Percentiles rank a stretch among this genome's conserved stretches.
phyloP scores from a whole-genome alignment of 148 eudicot genomes.

The Rhododendron griersonianum region DNA sequence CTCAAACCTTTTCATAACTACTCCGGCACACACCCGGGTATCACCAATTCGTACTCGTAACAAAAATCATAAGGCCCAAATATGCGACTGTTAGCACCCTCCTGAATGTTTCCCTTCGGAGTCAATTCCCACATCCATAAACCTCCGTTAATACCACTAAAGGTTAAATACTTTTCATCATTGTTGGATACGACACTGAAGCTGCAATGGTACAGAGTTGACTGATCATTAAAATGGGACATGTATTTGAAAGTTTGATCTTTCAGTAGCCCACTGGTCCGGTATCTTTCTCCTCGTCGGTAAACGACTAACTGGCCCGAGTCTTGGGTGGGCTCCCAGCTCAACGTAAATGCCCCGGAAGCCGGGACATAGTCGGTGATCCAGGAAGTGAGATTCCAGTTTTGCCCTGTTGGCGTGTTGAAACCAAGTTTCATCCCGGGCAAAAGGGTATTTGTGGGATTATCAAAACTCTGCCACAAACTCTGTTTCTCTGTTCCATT shows the following conservation, averaged over 20 bases:
- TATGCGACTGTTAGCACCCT: no score
- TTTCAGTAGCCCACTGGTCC: constrained; percentile 33
- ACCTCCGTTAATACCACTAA: no score
- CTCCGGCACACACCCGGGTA: constrained; percentile 7
- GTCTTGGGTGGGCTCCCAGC: constrained; percentile 18
- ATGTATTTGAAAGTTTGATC: not conserved
- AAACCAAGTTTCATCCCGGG: constrained; percentile 14
- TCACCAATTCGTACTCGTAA: no score
- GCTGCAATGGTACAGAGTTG: no score
- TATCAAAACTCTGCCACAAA: constrained; percentile 21
- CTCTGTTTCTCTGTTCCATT: not conserved
- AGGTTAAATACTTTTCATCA: no score
- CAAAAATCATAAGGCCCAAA: no score
- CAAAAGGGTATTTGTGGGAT: constrained; percentile 1
- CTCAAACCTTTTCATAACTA: constrained; percentile 5
- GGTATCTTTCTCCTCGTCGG: constrained; percentile 21
- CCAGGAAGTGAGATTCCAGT: constrained; percentile 22
- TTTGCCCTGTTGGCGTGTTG: not conserved
- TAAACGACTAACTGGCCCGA: constrained; percentile 13
- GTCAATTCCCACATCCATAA: no score
- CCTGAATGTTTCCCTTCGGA: no score
- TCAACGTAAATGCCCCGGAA: constrained; percentile 29
- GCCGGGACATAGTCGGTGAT: constrained; percentile 10
- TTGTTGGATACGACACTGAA: no score
- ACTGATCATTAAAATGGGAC: no score